phyloP scores from a whole-genome alignment of 2,329 filamentous ascomycete species.

The Aspergillus texensis region DNA sequence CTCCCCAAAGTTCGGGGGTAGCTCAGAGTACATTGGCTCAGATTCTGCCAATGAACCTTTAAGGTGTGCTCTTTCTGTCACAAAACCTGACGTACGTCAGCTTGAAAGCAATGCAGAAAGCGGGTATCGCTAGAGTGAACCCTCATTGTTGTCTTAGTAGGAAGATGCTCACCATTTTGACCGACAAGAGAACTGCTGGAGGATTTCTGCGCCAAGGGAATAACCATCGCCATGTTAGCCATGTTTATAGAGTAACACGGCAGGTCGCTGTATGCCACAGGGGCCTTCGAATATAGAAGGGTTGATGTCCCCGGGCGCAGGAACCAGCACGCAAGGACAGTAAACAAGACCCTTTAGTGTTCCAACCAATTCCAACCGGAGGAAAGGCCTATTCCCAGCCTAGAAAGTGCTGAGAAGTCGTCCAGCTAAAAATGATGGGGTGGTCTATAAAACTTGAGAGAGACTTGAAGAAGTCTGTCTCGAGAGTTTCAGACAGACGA shows the following conservation, averaged over 20 bases:
- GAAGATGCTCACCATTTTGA: conserved; percentile 11
- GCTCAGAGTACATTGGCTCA: conserved; percentile 16
- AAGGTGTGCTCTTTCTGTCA: conserved; percentile 27
- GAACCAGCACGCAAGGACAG: not conserved
- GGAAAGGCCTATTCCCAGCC: not conserved
- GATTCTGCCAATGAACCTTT: conserved; percentile 32
- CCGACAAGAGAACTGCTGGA: conserved; percentile 19
- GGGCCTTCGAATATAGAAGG: not conserved
- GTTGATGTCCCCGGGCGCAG: not conserved
- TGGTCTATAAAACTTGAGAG: conserved; percentile 8
- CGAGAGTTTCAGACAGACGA: conserved; percentile 11
- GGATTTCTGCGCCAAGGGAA: conserved; percentile 19
- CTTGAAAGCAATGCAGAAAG: not conserved
- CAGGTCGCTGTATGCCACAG: not conserved
- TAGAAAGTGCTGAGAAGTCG: not conserved
- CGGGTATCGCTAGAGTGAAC: not conserved
- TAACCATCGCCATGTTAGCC: conserved; percentile 15
- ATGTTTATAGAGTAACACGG: not conserved
- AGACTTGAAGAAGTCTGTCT: conserved; percentile 18
- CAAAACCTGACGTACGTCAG: not conserved
- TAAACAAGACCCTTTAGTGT: not conserved
- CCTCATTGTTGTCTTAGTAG: not conserved
- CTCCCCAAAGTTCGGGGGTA: conserved; percentile 75
- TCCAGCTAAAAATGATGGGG: not conserved
- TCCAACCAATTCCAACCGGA: not conserved